Percentiles rank a stretch among this genome's conserved stretches.
Evolutionary conservation across 78 protist species (phyloP).

Genomic region (Cavenderia fasciculata): DNA sequence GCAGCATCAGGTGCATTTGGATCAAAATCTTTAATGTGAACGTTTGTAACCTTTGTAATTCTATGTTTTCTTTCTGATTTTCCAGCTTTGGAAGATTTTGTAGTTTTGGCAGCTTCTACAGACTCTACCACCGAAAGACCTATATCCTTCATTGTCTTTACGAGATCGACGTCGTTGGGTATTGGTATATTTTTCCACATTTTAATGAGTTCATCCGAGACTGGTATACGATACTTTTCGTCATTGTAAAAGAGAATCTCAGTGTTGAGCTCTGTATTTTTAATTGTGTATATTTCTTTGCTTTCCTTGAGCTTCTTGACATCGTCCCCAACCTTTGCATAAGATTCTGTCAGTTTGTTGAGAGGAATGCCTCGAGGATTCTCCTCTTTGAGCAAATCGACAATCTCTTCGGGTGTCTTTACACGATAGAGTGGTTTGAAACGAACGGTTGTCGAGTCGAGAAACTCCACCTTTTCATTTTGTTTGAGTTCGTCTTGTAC

Average conservation of each 20-base stretch:
- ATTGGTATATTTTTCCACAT: conserved; percentile 34
- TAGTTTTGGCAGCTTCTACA: conserved; percentile 5
- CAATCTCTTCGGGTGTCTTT: conserved; percentile 3
- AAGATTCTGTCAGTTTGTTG: conserved; percentile 31
- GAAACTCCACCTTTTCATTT: conserved; percentile 19
- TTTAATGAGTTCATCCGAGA: conserved; percentile 5
- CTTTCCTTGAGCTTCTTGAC: conserved; percentile 32
- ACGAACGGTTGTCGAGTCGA: background rate
- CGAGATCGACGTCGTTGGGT: conserved; percentile 65
- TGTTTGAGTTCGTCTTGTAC: background rate
- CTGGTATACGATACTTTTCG: conserved; percentile 19
- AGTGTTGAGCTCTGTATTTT: background rate
- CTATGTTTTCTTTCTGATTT: conserved; percentile 58
- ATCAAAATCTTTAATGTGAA: conserved; percentile 63
- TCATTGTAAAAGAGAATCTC: conserved; percentile 56
- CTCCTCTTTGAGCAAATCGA: conserved; percentile 8
- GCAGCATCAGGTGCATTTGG: no score
- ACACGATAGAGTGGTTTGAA: conserved; percentile 36
- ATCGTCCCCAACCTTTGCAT: conserved; percentile 11
- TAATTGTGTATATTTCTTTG: conserved; percentile 29
- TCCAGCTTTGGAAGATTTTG: background rate
- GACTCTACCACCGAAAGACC: conserved; percentile 50
- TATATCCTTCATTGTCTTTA: conserved; percentile 32
- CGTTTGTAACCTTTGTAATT: conserved; percentile 60
- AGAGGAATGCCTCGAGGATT: conserved; percentile 23